phyloP scores from a whole-genome alignment of 1,284 basidiomycete genomes.

The Exobasidium rhododendri region DNA sequence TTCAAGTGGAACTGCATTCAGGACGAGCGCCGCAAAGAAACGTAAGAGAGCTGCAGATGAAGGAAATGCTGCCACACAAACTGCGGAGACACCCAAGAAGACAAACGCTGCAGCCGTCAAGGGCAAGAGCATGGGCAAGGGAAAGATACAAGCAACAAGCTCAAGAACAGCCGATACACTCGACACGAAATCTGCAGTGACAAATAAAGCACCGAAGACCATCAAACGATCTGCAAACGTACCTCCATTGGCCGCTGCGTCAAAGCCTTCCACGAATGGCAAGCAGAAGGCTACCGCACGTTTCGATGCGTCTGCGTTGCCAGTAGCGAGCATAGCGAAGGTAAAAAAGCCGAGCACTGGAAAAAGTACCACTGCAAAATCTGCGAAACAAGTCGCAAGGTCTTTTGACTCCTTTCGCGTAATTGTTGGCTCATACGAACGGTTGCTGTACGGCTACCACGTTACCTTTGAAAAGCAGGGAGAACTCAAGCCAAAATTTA shows the following conservation, averaged over 20 bases:
- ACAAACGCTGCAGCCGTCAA: neutral
- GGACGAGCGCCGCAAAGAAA: neutral
- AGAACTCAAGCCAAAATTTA: slow-evolving; percentile 57
- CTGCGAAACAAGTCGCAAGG: neutral
- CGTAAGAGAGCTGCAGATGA: neutral
- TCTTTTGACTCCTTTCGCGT: slow-evolving; percentile 65
- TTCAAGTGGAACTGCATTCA: neutral
- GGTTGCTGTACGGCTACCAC: slow-evolving; percentile 84
- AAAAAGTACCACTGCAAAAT: neutral
- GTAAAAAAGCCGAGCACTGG: neutral
- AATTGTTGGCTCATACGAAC: slow-evolving; percentile 89
- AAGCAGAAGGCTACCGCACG: neutral
- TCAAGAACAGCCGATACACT: neutral
- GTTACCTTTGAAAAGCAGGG: slow-evolving; percentile 59
- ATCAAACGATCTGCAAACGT: neutral
- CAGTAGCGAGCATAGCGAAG: neutral
- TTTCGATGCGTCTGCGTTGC: neutral
- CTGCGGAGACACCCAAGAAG: neutral
- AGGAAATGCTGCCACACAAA: neutral
- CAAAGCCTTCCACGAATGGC: neutral
- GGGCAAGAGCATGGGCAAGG: slow-evolving; percentile 1
- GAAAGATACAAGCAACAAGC: neutral
- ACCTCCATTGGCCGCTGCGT: neutral
- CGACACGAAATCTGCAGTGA: neutral
- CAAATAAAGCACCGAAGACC: neutral